Conservation (phyloP, 176 grass and related monocot species). For the Zea mays region DNA sequence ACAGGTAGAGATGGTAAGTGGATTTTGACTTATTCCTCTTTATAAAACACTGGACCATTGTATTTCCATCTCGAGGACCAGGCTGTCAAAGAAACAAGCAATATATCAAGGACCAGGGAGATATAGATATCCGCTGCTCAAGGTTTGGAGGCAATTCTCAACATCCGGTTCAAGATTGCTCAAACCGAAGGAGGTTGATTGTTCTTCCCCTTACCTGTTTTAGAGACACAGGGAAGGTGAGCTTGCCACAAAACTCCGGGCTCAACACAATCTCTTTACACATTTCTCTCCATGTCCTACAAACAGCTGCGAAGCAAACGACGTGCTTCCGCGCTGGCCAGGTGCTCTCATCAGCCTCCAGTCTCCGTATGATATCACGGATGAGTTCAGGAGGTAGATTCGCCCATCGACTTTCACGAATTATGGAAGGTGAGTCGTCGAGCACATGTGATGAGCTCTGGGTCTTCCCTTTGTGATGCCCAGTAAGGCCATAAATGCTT, state of each 20-base stretch:
- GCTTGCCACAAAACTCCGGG: constrained; percentile 85
- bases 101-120: constrained; percentile 28
- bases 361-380: constrained; percentile 71
- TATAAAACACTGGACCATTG: constrained; percentile 90
- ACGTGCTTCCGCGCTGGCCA: constrained; percentile 91
- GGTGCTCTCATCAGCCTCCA: constrained; percentile 75
- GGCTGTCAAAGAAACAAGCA: constrained; percentile 60
- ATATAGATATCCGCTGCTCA: constrained; percentile 2
- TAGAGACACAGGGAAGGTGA: constrained; percentile 91
- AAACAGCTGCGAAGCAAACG: constrained; percentile 85
- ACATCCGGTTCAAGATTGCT: neutral
- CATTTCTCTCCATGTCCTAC: constrained; percentile 96
- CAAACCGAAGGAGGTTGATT: constrained; percentile 2
- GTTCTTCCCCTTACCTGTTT: constrained; percentile 70
- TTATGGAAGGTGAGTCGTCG: constrained; percentile 45
- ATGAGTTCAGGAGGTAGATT: constrained; percentile 91
- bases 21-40: constrained; percentile 97
- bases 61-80: constrained; percentile 74
- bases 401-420: constrained; percentile 78
- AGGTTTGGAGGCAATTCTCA: neutral
- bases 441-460: constrained; percentile 65
- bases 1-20: constrained; percentile 92
- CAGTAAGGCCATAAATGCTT: constrained; percentile 67
- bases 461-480: constrained; percentile 58
- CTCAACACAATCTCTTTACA: constrained; percentile 92